A percentile compares a stretch with the other conserved stretches of the same genome.
Evolutionary conservation across 2,329 filamentous ascomycete genomes (phyloP).

Genomic region (Penicillium sp.): DNA sequence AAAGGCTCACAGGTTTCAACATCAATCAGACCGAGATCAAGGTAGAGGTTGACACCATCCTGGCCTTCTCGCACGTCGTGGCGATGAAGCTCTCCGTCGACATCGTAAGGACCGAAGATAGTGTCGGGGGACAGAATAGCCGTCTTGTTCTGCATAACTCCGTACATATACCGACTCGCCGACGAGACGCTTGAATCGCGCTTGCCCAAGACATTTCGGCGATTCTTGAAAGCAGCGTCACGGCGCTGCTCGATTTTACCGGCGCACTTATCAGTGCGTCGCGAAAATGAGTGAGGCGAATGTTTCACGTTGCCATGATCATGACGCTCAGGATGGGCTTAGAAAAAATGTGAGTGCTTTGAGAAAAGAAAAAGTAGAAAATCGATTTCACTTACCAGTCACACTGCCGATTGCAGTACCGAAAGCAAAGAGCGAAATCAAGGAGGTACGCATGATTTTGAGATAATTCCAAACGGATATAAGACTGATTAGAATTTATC

Average conservation of each 20-base stretch:
- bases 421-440: background rate
- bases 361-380: background rate
- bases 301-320: conserved; percentile 1
- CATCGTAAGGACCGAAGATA: conserved; percentile 12
- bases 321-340: conserved; percentile 7
- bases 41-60: conserved; percentile 8
- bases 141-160: background rate
- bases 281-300: background rate
- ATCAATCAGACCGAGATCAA: conserved; percentile 10
- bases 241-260: conserved; percentile 7
- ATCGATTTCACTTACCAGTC: background rate
- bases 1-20: conserved; percentile 15
- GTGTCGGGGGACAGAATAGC: background rate
- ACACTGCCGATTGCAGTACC: conserved; percentile 1
- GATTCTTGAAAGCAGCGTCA: conserved; percentile 2
- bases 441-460: conserved; percentile 4
- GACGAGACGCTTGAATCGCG: background rate
- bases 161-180: background rate
- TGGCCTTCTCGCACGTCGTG: conserved; percentile 13
- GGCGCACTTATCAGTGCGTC: conserved; percentile 6
- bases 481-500: background rate
- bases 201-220: conserved; percentile 1
- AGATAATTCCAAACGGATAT: background rate
- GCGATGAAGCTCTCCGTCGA: conserved; percentile 15
- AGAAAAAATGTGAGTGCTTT: background rate